Conservation (phyloP, 1,139 yeast genomes). For the Debaryomyces singareniensis region DNA sequence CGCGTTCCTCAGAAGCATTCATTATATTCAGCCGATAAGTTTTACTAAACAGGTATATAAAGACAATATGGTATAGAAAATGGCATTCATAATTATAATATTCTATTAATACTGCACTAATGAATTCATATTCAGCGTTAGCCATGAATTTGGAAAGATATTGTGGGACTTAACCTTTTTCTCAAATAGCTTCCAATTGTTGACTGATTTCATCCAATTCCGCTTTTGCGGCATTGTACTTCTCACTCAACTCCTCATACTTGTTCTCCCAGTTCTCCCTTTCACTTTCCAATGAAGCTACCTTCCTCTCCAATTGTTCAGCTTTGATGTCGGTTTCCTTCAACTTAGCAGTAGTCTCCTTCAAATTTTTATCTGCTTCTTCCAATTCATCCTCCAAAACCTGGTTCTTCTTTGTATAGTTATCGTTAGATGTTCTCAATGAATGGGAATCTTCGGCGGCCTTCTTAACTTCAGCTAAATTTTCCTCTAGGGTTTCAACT, state of each 20-base stretch:
- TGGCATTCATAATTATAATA: too few species aligned
- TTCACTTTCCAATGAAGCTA: constrained; percentile 85
- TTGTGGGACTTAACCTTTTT: too few species aligned
- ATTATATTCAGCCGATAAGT: too few species aligned
- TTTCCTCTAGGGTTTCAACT: constrained; percentile 81
- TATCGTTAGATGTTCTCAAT: constrained; percentile 83
- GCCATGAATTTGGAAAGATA: too few species aligned
- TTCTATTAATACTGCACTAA: too few species aligned
- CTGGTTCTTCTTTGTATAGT: constrained; percentile 86
- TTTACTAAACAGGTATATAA: too few species aligned
- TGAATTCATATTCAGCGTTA: too few species aligned
- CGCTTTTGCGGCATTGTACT: constrained; percentile 76
- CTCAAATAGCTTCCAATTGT: constrained; percentile 84
- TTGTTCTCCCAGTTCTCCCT: constrained; percentile 90
- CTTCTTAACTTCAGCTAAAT: constrained; percentile 75
- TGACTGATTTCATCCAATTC: constrained; percentile 93
- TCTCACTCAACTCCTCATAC: constrained; percentile 79
- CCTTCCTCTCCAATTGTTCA: constrained; percentile 95
- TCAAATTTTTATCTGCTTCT: constrained; percentile 83
- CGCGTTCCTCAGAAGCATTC: too few species aligned
- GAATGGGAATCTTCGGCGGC: constrained; percentile 91
- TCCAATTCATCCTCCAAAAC: constrained; percentile 92
- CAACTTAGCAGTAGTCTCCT: constrained; percentile 89
- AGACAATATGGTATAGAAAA: too few species aligned
- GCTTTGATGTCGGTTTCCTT: constrained; percentile 96